A percentile compares a stretch with the other conserved stretches of the same genome.
Conservation (phyloP, 2,329 filamentous ascomycete species). For the Fusarium mangiferae region DNA sequence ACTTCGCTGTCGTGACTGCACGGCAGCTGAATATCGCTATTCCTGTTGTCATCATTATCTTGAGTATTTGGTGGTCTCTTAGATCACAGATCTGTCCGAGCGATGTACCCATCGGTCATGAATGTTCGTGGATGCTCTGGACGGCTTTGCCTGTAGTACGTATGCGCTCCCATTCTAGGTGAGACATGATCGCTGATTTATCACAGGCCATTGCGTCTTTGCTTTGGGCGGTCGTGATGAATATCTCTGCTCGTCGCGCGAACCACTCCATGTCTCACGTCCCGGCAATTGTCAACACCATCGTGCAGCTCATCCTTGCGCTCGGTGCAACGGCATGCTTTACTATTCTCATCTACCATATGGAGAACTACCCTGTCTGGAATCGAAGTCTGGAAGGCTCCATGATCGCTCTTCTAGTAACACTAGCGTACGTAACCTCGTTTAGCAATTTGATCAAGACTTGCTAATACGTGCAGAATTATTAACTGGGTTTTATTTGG, state of each 20-base stretch:
- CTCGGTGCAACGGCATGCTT: conserved; percentile 38
- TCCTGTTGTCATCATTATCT: conserved; percentile 51
- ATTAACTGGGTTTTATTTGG: conserved; percentile 34
- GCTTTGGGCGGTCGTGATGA: conserved; percentile 36
- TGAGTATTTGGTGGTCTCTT: conserved; percentile 54
- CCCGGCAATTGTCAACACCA: conserved; percentile 20
- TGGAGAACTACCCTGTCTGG: conserved; percentile 28
- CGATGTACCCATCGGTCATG: conserved; percentile 14
- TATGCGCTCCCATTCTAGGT: neutral
- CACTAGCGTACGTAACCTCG: conserved; percentile 35
- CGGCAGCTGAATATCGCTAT: conserved; percentile 39
- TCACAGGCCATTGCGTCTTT: conserved; percentile 30
- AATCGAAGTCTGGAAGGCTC: conserved; percentile 24
- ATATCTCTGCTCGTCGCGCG: conserved; percentile 36
- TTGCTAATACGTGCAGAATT: conserved; percentile 23
- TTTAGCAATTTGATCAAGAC: no score
- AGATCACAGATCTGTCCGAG: conserved; percentile 32
- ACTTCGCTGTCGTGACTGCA: conserved; percentile 19
- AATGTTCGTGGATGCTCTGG: conserved; percentile 42
- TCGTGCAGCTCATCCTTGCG: conserved; percentile 38
- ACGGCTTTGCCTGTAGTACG: conserved; percentile 39
- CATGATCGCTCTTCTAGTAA: conserved; percentile 39
- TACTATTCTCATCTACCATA: conserved; percentile 34
- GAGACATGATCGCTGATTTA: neutral
- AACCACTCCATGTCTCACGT: conserved; percentile 35